Evolutionary conservation across 2,329 filamentous ascomycete genomes (phyloP).

Genomic region (Endothia cerciana): DNA sequence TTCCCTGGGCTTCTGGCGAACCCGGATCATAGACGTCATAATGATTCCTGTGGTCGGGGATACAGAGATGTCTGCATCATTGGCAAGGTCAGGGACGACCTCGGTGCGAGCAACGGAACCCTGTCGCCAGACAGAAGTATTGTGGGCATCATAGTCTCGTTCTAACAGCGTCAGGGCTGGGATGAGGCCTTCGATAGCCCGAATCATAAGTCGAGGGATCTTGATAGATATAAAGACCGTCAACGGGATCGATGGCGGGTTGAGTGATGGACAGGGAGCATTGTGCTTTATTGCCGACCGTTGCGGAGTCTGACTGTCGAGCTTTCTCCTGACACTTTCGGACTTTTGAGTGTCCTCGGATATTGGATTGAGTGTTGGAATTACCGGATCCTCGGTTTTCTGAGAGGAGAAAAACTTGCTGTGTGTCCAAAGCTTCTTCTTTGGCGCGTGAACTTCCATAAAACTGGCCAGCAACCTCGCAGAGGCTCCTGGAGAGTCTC

Average conservation of each 20-base stretch:
- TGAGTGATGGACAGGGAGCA: slow-evolving; percentile 30
- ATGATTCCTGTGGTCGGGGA: slow-evolving; percentile 72
- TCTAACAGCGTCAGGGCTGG: slow-evolving; percentile 35
- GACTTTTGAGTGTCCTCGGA: not conserved
- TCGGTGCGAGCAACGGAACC: slow-evolving; percentile 31
- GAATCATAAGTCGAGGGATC: slow-evolving; percentile 29
- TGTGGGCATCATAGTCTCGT: slow-evolving; percentile 36
- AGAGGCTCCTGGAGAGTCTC: slow-evolving; percentile 14
- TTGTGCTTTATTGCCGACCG: not conserved
- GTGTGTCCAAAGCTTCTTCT: slow-evolving; percentile 32
- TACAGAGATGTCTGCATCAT: slow-evolving; percentile 74
- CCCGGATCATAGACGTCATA: slow-evolving; percentile 70
- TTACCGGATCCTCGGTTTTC: not conserved
- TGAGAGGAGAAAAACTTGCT: slow-evolving; percentile 30
- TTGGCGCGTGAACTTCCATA: slow-evolving; percentile 34
- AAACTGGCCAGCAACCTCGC: slow-evolving; percentile 34
- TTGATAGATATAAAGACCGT: slow-evolving; percentile 35
- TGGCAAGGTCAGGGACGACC: slow-evolving; percentile 43
- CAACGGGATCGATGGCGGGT: slow-evolving; percentile 18
- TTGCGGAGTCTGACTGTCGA: not conserved
- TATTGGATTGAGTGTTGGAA: not conserved
- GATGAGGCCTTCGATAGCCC: slow-evolving; percentile 32
- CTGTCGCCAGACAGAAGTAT: slow-evolving; percentile 31
- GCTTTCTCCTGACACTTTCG: not conserved
- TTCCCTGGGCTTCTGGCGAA: slow-evolving; percentile 73